These are phyloP conservation scores for Microdochium trichocladiopsis DNA, from an alignment of 2,329 filamentous ascomycete species.

Conservation along the genomic window DNA sequence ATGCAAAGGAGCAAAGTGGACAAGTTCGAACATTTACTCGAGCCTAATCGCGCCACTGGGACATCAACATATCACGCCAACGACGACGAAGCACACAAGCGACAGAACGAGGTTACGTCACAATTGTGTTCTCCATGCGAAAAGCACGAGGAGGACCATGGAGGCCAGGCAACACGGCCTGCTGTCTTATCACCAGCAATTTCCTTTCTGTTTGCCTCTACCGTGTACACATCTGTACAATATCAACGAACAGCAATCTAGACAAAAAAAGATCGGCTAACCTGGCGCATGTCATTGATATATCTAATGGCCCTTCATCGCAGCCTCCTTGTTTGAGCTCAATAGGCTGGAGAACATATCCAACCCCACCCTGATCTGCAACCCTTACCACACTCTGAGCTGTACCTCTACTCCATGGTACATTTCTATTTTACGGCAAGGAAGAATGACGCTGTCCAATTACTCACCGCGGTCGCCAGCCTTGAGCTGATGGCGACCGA, in stretches of 20 bases:
- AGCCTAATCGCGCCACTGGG: not conserved
- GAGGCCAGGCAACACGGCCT: not conserved
- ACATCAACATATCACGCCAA: not conserved
- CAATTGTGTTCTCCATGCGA: not conserved
- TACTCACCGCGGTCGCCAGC: slow-evolving; percentile 1
- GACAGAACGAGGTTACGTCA: not conserved
- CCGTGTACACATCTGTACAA: slow-evolving; percentile 22
- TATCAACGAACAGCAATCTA: slow-evolving; percentile 16
- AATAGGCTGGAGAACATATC: too few species aligned
- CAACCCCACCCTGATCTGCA: not conserved
- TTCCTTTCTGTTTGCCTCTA: slow-evolving; percentile 13
- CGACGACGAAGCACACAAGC: not conserved
- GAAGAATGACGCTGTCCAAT: not conserved
- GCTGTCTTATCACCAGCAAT: not conserved
- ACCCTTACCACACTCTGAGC: slow-evolving; percentile 1
- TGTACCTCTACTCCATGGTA: slow-evolving; percentile 1
- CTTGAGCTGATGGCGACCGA: not conserved
- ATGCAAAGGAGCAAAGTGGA: slow-evolving; percentile 15
- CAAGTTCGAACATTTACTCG: slow-evolving; percentile 6
- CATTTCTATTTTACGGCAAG: slow-evolving; percentile 1
- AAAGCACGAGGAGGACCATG: slow-evolving; percentile 2
- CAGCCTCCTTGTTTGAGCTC: too few species aligned
- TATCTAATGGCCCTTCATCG: not conserved
- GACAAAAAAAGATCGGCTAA: not conserved
- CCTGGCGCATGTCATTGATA: too few species aligned